A percentile compares a stretch with the other conserved stretches of the same genome.
Evolutionary conservation across 306 rosid genomes (phyloP).

Genomic region (Vicia villosa): DNA sequence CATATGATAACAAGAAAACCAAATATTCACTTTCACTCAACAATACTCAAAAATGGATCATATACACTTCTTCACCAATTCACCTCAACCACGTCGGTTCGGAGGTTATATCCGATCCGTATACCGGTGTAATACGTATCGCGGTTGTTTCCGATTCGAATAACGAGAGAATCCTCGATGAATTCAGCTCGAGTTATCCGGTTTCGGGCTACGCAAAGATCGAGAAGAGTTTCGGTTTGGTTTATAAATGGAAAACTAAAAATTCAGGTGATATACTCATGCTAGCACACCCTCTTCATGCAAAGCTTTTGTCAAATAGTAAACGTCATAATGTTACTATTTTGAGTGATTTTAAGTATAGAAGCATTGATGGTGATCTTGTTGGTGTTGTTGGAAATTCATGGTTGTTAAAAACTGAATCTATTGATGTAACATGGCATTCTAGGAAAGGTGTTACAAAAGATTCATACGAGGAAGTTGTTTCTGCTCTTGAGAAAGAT

Average conservation of each 20-base stretch:
- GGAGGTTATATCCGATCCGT: constrained; percentile 48
- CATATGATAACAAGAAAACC: constrained; percentile 45
- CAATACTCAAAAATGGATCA: constrained; percentile 74
- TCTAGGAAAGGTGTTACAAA: constrained; percentile 56
- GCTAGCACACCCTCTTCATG: constrained; percentile 91
- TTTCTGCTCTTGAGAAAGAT: constrained; percentile 66
- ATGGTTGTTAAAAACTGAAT: constrained; percentile 60
- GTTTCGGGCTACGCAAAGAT: constrained; percentile 64
- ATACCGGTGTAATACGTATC: constrained; percentile 64
- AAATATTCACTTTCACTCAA: constrained; percentile 65
- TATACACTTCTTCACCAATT: constrained; percentile 65
- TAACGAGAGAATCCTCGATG: constrained; percentile 54
- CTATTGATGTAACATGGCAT: constrained; percentile 75
- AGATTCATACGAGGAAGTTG: constrained; percentile 54
- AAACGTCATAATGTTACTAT: constrained; percentile 37
- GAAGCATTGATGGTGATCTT: constrained; percentile 83
- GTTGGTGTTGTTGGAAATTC: constrained; percentile 87
- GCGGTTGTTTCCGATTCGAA: constrained; percentile 55
- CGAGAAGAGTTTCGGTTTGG: constrained; percentile 51
- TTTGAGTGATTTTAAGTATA: constrained; percentile 65
- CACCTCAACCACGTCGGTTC: constrained; percentile 39
- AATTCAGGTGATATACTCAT: constrained; percentile 73
- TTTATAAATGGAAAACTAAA: constrained; percentile 71
- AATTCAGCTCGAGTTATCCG: constrained; percentile 68
- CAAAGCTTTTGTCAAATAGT: constrained; percentile 44